Percentiles rank a stretch among this genome's conserved stretches.
These are phyloP conservation scores for Pleurotus salmoneostramineus DNA, from an alignment of 768 basidiomycete species.

Conservation along the genomic window DNA sequence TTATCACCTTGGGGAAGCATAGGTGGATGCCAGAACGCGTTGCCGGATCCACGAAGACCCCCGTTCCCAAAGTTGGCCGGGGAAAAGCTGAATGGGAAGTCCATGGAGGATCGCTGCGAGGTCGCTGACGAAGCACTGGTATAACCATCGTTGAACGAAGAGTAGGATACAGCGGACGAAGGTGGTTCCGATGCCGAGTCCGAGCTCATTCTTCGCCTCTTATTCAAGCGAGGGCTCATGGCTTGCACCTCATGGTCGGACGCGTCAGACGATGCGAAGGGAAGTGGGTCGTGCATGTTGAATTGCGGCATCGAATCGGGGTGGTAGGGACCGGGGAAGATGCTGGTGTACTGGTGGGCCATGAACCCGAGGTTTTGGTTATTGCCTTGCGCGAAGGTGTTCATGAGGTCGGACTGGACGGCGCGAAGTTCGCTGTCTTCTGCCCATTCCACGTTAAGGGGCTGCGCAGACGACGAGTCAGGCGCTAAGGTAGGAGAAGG, in stretches of 20 bases:
- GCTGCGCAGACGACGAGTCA: slow-evolving; percentile 57
- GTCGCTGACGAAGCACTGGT: slow-evolving; percentile 53
- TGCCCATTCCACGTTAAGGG: slow-evolving; percentile 39
- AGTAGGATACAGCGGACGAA: slow-evolving; percentile 61
- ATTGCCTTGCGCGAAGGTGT: slow-evolving; percentile 35
- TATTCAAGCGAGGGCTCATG: slow-evolving; percentile 48
- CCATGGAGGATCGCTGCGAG: slow-evolving; percentile 50
- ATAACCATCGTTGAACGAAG: slow-evolving; percentile 59
- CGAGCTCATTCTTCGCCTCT: slow-evolving; percentile 72
- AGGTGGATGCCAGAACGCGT: slow-evolving; percentile 78
- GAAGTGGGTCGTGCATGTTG: slow-evolving; percentile 48
- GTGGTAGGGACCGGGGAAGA: slow-evolving; percentile 70
- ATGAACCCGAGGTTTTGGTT: slow-evolving; percentile 20
- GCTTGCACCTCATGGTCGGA: slow-evolving; percentile 25
- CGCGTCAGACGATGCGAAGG: slow-evolving; percentile 45
- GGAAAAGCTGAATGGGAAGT: slow-evolving; percentile 59
- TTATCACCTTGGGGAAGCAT: slow-evolving; percentile 55
- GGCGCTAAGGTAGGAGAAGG: slow-evolving; percentile 65
- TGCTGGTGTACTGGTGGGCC: slow-evolving; percentile 32
- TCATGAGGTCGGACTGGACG: slow-evolving; percentile 49
- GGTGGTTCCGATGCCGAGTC: slow-evolving; percentile 48
- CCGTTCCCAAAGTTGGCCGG: slow-evolving; percentile 42
- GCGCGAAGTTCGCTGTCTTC: slow-evolving; percentile 40
- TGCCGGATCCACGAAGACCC: slow-evolving; percentile 47
- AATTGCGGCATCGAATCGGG: slow-evolving; percentile 64